Evolutionary conservation across 768 basidiomycete genomes (phyloP).

Genomic region (Pisolithus marmoratus): DNA sequence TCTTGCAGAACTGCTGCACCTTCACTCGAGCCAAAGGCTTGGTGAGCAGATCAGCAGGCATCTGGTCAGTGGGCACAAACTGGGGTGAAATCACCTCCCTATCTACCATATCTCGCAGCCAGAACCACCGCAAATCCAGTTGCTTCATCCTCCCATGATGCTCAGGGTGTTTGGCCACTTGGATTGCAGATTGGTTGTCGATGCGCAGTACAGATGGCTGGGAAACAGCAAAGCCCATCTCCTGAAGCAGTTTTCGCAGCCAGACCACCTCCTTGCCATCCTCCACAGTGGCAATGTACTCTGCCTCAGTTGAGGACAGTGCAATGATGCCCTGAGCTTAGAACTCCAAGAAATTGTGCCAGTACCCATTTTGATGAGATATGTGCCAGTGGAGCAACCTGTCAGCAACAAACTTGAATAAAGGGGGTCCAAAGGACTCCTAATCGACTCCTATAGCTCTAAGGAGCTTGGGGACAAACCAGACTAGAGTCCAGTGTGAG

Average conservation of each 20-base stretch:
- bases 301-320: neutral
- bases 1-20: neutral
- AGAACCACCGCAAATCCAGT: conserved; percentile 9
- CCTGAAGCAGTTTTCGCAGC: no score
- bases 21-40: conserved; percentile 8
- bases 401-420: no score
- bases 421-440: no score
- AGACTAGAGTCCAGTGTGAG: no score
- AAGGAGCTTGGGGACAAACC: no score
- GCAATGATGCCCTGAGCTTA: conserved; percentile 22
- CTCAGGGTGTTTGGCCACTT: conserved; percentile 12
- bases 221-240: conserved; percentile 1
- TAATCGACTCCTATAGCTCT: no score
- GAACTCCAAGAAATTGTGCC: conserved; percentile 16
- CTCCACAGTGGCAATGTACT: neutral
- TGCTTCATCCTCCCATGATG: conserved; percentile 25
- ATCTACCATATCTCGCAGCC: conserved; percentile 1
- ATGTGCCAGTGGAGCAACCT: conserved; percentile 30
- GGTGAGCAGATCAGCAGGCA: conserved; percentile 24
- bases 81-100: neutral
- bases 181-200: conserved; percentile 10
- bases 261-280: neutral
- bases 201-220: neutral
- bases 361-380: conserved; percentile 14
- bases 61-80: conserved; percentile 21